phyloP scores from a whole-genome alignment of 176 grass and related monocot genomes.

The Oryza officinalis region DNA sequence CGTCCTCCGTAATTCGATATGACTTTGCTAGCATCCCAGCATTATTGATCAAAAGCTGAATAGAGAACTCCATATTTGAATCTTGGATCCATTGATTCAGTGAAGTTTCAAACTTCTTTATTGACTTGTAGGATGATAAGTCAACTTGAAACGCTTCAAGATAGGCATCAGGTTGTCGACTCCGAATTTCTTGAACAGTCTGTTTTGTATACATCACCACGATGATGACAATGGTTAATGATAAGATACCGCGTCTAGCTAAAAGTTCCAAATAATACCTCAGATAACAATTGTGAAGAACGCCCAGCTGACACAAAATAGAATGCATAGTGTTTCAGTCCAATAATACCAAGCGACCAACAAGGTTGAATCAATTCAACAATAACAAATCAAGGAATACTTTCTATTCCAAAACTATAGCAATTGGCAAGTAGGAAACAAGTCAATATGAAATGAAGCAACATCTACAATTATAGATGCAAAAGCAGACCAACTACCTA shows the following conservation, averaged over 20 bases:
- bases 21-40: slow-evolving; percentile 90
- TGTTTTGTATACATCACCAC: slow-evolving; percentile 35
- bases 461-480: background rate
- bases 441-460: background rate
- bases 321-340: slow-evolving; percentile 8
- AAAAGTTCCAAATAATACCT: slow-evolving; percentile 56
- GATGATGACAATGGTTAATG: background rate
- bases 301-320: slow-evolving; percentile 61
- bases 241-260: slow-evolving; percentile 14
- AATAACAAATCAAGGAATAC: background rate
- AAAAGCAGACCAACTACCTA: background rate
- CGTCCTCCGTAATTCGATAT: slow-evolving; percentile 56
- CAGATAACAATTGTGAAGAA: slow-evolving; percentile 41
- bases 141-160: slow-evolving; percentile 67
- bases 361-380: background rate
- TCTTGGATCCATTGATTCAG: slow-evolving; percentile 65
- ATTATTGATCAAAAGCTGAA: slow-evolving; percentile 94
- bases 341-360: background rate
- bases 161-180: slow-evolving; percentile 46
- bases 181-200: slow-evolving; percentile 62
- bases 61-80: slow-evolving; percentile 50
- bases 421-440: background rate
- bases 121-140: slow-evolving; percentile 74
- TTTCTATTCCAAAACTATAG: background rate
- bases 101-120: slow-evolving; percentile 65